Evolutionary conservation across 2,329 filamentous ascomycete species (phyloP).

Genomic region (Exserohilum turcica): DNA sequence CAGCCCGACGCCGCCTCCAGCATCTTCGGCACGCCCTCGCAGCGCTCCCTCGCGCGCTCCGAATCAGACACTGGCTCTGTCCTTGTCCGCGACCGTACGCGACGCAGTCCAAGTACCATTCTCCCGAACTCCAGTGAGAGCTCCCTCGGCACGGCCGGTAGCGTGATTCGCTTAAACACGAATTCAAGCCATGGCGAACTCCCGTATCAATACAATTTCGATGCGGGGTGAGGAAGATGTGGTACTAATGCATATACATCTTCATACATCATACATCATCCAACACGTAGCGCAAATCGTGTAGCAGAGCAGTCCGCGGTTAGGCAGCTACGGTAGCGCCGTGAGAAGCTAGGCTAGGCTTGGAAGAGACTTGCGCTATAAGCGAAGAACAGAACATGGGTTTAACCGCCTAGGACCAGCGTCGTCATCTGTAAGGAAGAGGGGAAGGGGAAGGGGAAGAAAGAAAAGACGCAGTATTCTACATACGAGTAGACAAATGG

Average conservation of each 20-base stretch:
- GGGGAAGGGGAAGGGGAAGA: no score
- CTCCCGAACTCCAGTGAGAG: constrained; percentile 39
- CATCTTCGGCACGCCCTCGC: constrained; percentile 30
- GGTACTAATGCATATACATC: background rate
- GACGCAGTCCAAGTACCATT: constrained; percentile 38
- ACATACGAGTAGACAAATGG: background rate
- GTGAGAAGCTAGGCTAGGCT: no score
- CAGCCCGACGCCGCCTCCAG: constrained; percentile 28
- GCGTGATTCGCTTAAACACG: constrained; percentile 34
- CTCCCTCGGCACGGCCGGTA: constrained; percentile 30
- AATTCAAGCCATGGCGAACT: constrained; percentile 36
- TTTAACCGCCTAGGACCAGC: no score
- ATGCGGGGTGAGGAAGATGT: constrained; percentile 16
- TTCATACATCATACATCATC: no score
- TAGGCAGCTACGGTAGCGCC: background rate
- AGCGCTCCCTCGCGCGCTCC: constrained; percentile 25
- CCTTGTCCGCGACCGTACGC: constrained; percentile 18
- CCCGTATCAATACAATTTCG: constrained; percentile 39
- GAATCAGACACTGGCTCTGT: constrained; percentile 37
- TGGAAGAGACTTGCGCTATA: no score
- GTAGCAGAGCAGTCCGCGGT: no score
- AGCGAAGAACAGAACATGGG: no score
- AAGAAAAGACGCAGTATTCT: no score
- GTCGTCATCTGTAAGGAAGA: no score
- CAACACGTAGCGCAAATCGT: background rate